Percentiles rank a stretch among this genome's conserved stretches.
These are phyloP conservation scores for Claviceps pazoutovae DNA, from an alignment of 2,329 filamentous ascomycete genomes.

Conservation along the genomic window DNA sequence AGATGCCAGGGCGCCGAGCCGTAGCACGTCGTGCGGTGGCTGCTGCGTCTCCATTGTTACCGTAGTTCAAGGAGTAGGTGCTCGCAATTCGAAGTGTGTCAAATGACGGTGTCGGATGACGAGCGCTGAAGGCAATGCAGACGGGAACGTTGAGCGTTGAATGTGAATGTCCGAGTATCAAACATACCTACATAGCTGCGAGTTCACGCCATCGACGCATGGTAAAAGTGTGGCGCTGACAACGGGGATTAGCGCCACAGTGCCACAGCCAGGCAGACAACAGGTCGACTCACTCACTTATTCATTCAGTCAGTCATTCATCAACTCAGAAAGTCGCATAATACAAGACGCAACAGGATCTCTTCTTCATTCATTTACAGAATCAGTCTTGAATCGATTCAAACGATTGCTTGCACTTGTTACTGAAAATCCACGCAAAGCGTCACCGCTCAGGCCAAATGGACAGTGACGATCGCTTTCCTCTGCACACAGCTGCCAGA, in stretches of 20 bases:
- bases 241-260: constrained; percentile 1
- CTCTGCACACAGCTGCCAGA: constrained; percentile 74
- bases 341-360: background rate
- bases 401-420: no score
- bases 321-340: background rate
- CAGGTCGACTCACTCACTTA: background rate
- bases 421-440: no score
- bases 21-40: constrained; percentile 18
- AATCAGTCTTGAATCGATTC: background rate
- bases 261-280: background rate
- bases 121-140: background rate
- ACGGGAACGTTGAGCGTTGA: no score
- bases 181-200: no score
- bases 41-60: constrained; percentile 21
- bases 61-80: background rate
- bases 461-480: constrained; percentile 48
- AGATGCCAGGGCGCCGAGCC: constrained; percentile 20
- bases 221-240: constrained; percentile 14
- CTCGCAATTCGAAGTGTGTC: background rate
- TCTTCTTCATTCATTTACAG: background rate
- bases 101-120: background rate
- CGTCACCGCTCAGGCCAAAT: constrained; percentile 6
- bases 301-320: background rate
- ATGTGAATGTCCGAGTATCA: no score
- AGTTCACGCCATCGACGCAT: no score